Evolutionary conservation across 257 asterid genomes (phyloP).

Genomic region (Ocimum tenuiflorum): DNA sequence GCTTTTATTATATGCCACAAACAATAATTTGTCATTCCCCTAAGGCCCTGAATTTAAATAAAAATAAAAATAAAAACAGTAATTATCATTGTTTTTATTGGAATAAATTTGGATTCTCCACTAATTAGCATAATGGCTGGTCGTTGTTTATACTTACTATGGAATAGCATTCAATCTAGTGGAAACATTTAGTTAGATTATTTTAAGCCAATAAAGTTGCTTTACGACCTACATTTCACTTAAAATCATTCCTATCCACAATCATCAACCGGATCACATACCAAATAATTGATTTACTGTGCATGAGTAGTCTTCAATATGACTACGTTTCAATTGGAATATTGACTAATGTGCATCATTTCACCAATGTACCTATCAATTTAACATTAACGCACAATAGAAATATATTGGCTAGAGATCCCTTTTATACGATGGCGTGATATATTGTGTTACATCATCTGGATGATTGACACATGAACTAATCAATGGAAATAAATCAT

Average conservation of each 20-base stretch:
- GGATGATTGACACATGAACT: no score
- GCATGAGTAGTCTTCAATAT: neutral
- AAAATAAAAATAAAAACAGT: neutral
- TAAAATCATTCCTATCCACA: neutral
- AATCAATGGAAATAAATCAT: no score
- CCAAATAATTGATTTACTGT: neutral
- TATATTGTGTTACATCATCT: no score
- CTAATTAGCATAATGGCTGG: neutral
- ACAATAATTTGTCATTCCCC: no score
- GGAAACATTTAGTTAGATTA: neutral
- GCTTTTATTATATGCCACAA: no score
- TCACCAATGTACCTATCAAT: no score
- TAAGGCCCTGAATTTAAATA: no score
- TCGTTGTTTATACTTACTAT: slow-evolving; percentile 12
- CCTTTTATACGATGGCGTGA: no score
- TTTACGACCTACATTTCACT: neutral
- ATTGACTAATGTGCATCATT: no score
- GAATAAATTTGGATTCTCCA: slow-evolving; percentile 20
- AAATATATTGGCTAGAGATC: no score
- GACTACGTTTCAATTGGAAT: neutral
- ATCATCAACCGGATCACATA: neutral
- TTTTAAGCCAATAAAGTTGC: slow-evolving; percentile 13
- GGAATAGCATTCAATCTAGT: slow-evolving; percentile 16
- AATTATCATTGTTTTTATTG: neutral
- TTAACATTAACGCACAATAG: no score